Evolutionary conservation across 768 basidiomycete species (phyloP).

Genomic region (Mycena vitilis): DNA sequence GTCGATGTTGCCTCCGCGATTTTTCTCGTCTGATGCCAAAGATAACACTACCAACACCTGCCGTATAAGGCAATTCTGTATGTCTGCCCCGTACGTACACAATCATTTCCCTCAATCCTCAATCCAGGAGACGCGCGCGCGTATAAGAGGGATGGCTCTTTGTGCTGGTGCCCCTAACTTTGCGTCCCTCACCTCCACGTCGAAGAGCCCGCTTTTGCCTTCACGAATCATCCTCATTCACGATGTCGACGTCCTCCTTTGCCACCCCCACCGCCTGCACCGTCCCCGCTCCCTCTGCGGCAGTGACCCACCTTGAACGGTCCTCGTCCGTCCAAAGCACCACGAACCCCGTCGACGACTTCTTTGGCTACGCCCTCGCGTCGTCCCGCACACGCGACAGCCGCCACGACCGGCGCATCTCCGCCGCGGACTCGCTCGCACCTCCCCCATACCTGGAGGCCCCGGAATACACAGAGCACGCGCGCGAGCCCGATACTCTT

Average conservation of each 20-base stretch:
- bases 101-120: too few relatives aligned
- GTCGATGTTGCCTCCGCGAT: too few relatives aligned
- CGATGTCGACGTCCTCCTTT: slow-evolving; percentile 7
- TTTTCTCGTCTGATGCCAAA: too few relatives aligned
- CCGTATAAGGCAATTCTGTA: not conserved
- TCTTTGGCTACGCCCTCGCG: slow-evolving; percentile 52
- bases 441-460: slow-evolving; percentile 61
- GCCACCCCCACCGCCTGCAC: not conserved
- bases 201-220: not conserved
- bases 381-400: slow-evolving; percentile 52
- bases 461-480: slow-evolving; percentile 46
- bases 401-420: slow-evolving; percentile 53
- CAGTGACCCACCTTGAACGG: slow-evolving; percentile 22
- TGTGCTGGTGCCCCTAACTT: not conserved
- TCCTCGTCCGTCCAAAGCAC: slow-evolving; percentile 19
- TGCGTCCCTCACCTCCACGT: not conserved
- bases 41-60: not conserved
- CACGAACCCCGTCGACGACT: slow-evolving; percentile 45
- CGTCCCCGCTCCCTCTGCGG: slow-evolving; percentile 15
- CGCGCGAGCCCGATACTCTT: slow-evolving; percentile 63
- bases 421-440: slow-evolving; percentile 39
- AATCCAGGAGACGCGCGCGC: too few relatives aligned
- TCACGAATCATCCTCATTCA: slow-evolving; percentile 2
- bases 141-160: not conserved
- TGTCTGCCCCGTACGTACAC: too few relatives aligned